Percentiles rank a stretch among this genome's conserved stretches.
Evolutionary conservation across 192 early-diverging fungal species (phyloP).

Genomic region (Fimicolochytrium jonesii): DNA sequence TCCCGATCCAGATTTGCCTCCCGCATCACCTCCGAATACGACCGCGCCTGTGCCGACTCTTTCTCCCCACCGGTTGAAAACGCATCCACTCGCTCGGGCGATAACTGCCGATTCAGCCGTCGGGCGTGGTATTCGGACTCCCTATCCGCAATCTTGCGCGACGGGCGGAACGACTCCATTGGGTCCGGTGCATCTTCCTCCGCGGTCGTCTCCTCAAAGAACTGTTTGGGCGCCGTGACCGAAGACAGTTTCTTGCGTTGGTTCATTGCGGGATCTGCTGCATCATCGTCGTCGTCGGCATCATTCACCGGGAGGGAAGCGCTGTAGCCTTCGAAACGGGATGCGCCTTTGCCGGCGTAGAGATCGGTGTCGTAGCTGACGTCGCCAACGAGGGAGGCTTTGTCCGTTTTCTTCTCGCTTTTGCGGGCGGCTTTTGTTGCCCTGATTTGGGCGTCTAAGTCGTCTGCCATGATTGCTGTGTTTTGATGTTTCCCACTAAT

Average conservation of each 20-base stretch:
- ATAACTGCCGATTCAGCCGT: slow-evolving; percentile 70
- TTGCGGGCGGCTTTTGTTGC: slow-evolving; percentile 41
- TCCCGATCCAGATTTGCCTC: slow-evolving; percentile 84
- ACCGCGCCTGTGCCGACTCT: slow-evolving; percentile 44
- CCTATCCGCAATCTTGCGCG: slow-evolving; percentile 71
- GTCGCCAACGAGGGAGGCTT: slow-evolving; percentile 22
- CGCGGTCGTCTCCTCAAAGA: slow-evolving; percentile 61
- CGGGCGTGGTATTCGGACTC: slow-evolving; percentile 83
- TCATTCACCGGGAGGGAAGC: slow-evolving; percentile 56
- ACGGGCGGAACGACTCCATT: slow-evolving; percentile 48
- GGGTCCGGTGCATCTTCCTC: slow-evolving; percentile 40
- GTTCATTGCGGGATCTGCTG: slow-evolving; percentile 23
- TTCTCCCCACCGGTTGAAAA: slow-evolving; percentile 54
- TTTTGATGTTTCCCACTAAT: no score
- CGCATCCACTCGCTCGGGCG: slow-evolving; percentile 76
- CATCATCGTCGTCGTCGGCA: slow-evolving; percentile 49
- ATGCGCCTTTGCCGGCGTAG: slow-evolving; percentile 47
- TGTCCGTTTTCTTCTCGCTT: slow-evolving; percentile 24
- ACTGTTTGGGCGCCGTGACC: slow-evolving; percentile 79
- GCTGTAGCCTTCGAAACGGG: slow-evolving; percentile 69
- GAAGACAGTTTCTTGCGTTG: slow-evolving; percentile 51
- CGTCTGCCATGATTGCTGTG: slow-evolving; percentile 22
- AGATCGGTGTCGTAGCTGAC: slow-evolving; percentile 65
- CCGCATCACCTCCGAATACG: slow-evolving; percentile 83
- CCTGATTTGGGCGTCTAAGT: slow-evolving; percentile 52